Conservation (phyloP, 768 basidiomycete species). For the Chiua virens region DNA sequence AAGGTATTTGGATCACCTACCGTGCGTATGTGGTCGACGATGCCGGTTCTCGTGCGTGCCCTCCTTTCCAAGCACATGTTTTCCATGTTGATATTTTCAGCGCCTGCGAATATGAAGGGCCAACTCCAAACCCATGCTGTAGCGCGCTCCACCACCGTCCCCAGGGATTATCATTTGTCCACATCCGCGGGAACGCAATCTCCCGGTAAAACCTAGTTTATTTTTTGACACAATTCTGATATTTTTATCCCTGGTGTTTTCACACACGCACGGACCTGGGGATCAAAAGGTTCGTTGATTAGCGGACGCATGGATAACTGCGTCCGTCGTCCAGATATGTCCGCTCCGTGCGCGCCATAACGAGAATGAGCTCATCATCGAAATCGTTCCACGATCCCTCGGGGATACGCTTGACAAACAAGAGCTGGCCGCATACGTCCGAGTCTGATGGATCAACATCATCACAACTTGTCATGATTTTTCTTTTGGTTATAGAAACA, state of each 20-base stretch:
- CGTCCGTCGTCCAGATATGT: background rate
- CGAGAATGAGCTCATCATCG: background rate
- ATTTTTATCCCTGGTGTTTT: background rate
- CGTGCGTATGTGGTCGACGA: constrained; percentile 11
- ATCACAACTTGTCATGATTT: background rate
- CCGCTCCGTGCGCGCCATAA: background rate
- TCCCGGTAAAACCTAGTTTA: constrained; percentile 4
- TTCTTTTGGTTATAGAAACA: background rate
- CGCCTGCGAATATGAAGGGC: constrained; percentile 10
- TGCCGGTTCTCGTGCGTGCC: background rate
- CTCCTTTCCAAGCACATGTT: background rate
- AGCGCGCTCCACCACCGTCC: constrained; percentile 6
- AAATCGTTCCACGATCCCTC: constrained; percentile 17
- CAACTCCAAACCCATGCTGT: background rate
- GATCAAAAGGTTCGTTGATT: constrained; percentile 7
- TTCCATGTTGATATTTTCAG: background rate
- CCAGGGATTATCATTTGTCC: constrained; percentile 7
- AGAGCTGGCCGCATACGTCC: constrained; percentile 6
- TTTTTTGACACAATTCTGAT: background rate
- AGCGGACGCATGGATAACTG: constrained; percentile 6
- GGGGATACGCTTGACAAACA: constrained; percentile 12
- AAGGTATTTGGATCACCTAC: constrained; percentile 2
- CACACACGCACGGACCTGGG: background rate
- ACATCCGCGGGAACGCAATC: constrained; percentile 24
- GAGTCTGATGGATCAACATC: constrained; percentile 5